Base-by-base conservation (phyloP, 2,329 filamentous ascomycete species). In the Ophiostoma angusticollis region DNA sequence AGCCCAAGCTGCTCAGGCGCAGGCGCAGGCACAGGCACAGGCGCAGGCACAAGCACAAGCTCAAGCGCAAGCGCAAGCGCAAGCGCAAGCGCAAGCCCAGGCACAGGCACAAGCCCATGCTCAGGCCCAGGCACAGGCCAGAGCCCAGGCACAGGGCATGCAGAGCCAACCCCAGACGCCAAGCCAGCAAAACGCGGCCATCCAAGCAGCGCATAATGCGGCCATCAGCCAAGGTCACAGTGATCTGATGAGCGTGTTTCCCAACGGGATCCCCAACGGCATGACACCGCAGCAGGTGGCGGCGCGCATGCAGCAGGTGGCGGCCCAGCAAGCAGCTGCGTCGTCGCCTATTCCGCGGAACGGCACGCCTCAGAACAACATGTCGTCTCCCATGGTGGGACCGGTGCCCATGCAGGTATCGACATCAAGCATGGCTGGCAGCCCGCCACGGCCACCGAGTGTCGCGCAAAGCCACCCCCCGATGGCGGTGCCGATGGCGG, bases 271-370 rank as follows among this genome's bases (percentile, higher is more conserved):
- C 12, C 41, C 51, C 2, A 51, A 60, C 27, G 58, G 54, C 11
- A 58, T 68, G 40, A 57, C 56, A 8, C 41, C 55, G 55, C 18
- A 60, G 60, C 45, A 45, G 31, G 35, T 31, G 9, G 56, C 59
- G 6, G 58, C 63, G 23, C 63, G 69, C 45, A 60, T 62, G 16
- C 61, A 64, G 35, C 70, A 78, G 47, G 69, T 74, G 7, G 70
- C 74, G 2, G 77, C 81, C 50, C 63, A 48, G 21, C 41, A 48
- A 16, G 43, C 72, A 13, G 68, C 72, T 4, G 76, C 74, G 2
- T 77, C 78, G 8, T 84, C 82, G n/a, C 82, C 83, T 0, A 63
- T 76, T 41, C 58, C 71, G 17, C 67, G 72, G 12, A 75, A 80
- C 48, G 72, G 70, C 17, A 80, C 75, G 1, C 76, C 76, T 11